These are phyloP conservation scores for Aspergillus chevalieri DNA, from an alignment of 2,329 filamentous ascomycete genomes.

Conservation along the genomic window DNA sequence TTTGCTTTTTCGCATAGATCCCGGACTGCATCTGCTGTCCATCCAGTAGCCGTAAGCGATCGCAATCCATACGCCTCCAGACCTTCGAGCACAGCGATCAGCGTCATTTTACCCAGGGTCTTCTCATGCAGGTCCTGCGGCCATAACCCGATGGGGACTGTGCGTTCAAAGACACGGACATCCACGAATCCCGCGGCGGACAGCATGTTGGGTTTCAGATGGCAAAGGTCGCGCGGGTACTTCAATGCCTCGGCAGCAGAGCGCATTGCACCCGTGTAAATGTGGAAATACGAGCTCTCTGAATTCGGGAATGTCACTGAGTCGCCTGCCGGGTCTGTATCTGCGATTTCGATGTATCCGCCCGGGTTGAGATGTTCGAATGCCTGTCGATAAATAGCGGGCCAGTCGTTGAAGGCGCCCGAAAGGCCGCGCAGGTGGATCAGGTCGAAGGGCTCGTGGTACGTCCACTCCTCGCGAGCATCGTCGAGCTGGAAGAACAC, in stretches of 20 bases:
- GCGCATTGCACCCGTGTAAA: conserved; percentile 28
- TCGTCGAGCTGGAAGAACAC: conserved; percentile 47
- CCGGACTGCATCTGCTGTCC: conserved; percentile 27
- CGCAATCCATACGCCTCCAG: conserved; percentile 35
- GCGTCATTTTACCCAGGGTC: conserved; percentile 37
- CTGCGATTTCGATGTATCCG: conserved; percentile 44
- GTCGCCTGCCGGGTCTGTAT: conserved; percentile 29
- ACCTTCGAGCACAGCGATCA: conserved; percentile 36
- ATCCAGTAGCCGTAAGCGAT: conserved; percentile 29
- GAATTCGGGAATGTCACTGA: conserved; percentile 16
- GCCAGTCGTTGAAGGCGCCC: conserved; percentile 45
- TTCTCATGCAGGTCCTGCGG: conserved; percentile 26
- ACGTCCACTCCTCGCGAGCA: conserved; percentile 44
- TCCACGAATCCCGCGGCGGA: conserved; percentile 41
- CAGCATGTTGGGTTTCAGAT: conserved; percentile 37
- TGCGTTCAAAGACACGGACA: conserved; percentile 33
- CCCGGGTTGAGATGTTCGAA: conserved; percentile 41
- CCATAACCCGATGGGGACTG: conserved; percentile 35
- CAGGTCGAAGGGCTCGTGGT: conserved; percentile 44
- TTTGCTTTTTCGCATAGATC: conserved; percentile 35
- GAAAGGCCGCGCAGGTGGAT: conserved; percentile 46
- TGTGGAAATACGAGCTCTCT: conserved; percentile 27
- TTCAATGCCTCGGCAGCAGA: conserved; percentile 37
- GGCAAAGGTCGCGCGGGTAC: conserved; percentile 36
- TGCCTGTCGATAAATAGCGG: conserved; percentile 40